Conservation (phyloP, 495 filamentous ascomycete genomes). For the Neurospora terricola region DNA sequence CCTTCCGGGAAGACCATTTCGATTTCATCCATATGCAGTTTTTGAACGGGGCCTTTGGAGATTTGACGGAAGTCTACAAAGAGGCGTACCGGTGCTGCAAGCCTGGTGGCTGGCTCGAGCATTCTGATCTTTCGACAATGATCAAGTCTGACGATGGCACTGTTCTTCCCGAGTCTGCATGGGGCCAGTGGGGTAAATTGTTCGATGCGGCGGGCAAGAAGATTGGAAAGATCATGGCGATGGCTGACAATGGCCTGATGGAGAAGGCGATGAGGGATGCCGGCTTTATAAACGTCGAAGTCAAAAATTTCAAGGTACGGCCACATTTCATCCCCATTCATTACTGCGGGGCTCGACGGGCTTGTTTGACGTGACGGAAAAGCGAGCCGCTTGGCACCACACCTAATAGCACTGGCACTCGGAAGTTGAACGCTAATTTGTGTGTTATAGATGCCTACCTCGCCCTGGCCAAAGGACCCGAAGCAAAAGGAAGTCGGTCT, state of each 20-base stretch:
- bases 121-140: constrained; percentile 33
- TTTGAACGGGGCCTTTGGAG: constrained; percentile 37
- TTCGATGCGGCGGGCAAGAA: constrained; percentile 15
- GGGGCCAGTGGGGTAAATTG: background rate
- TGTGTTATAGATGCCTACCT: constrained; percentile 38
- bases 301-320: constrained; percentile 28
- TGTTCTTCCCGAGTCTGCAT: background rate
- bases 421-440: background rate
- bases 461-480: constrained; percentile 48
- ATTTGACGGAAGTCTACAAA: constrained; percentile 40
- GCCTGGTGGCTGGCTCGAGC: constrained; percentile 34
- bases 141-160: constrained; percentile 38
- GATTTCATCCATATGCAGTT: constrained; percentile 50
- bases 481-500: constrained; percentile 41
- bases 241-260: constrained; percentile 23
- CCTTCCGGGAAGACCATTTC: constrained; percentile 35
- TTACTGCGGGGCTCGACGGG: background rate
- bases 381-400: background rate
- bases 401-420: background rate
- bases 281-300: constrained; percentile 45
- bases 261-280: constrained; percentile 37
- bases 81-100: constrained; percentile 19
- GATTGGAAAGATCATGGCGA: constrained; percentile 24
- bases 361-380: background rate
- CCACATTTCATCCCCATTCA: background rate